These are phyloP conservation scores for Pythium vanterpoolii DNA, from an alignment of 352 stramenopile genomes.

Conservation along the genomic window DNA sequence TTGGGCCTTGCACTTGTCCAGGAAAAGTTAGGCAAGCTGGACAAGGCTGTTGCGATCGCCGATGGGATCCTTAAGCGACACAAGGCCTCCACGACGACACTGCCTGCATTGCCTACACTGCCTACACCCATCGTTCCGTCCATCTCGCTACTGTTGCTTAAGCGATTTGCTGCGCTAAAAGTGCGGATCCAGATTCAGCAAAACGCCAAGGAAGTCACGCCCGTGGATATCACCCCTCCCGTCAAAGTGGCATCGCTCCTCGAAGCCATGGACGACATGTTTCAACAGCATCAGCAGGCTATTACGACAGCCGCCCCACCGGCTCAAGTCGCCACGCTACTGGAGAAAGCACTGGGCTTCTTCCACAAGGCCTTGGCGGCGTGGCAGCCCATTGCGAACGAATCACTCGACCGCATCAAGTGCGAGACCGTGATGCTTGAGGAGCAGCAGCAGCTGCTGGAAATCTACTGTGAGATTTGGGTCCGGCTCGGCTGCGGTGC, in stretches of 20 bases:
- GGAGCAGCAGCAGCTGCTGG: conserved; percentile 51
- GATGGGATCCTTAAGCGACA: conserved; percentile 56
- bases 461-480: conserved; percentile 73
- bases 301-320: background rate
- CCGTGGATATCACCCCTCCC: conserved; percentile 32
- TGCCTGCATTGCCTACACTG: background rate
- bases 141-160: conserved; percentile 39
- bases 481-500: conserved; percentile 57
- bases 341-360: conserved; percentile 45
- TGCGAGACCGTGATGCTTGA: conserved; percentile 31
- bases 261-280: conserved; percentile 42
- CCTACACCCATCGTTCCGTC: conserved; percentile 14
- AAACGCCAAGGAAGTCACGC: conserved; percentile 61
- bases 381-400: conserved; percentile 41
- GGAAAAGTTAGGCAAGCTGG: conserved; percentile 39
- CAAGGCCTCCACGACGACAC: conserved; percentile 16
- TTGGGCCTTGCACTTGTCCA: conserved; percentile 54
- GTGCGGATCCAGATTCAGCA: conserved; percentile 56
- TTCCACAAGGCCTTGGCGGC: conserved; percentile 55
- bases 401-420: conserved; percentile 33
- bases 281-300: conserved; percentile 17
- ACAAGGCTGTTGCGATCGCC: conserved; percentile 45
- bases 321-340: conserved; percentile 25
- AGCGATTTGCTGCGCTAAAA: conserved; percentile 68
- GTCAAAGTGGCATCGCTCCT: conserved; percentile 55